A percentile compares a stretch with the other conserved stretches of the same genome.
Evolutionary conservation across 441 rosid species (phyloP).

Genomic region (Biscutella auriculata): DNA sequence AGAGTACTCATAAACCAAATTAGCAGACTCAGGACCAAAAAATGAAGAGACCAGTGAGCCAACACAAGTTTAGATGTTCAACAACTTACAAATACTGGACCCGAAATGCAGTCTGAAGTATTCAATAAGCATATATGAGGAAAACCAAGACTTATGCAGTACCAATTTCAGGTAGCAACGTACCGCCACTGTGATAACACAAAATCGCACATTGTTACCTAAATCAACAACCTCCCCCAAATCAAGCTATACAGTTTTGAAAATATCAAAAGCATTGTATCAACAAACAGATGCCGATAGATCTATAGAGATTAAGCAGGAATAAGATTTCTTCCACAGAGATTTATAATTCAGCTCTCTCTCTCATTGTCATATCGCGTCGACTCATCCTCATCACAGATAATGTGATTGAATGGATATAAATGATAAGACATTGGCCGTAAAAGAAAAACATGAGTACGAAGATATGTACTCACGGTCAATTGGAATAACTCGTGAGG

Average conservation of each 20-base stretch:
- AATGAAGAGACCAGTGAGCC: background rate
- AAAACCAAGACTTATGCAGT: constrained; percentile 10
- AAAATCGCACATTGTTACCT: constrained; percentile 9
- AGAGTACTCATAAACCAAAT: background rate
- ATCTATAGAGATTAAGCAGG: background rate
- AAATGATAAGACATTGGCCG: background rate
- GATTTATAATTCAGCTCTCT: too few species aligned
- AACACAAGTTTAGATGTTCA: background rate
- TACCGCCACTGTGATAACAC: constrained; percentile 9
- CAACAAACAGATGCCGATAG: background rate
- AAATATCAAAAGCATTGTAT: background rate
- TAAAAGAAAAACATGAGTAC: background rate
- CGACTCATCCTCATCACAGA: background rate
- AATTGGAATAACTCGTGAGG: constrained; percentile 98
- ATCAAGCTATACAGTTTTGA: background rate
- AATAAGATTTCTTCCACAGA: too few species aligned
- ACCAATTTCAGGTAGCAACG: constrained; percentile 8
- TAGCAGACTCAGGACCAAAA: background rate
- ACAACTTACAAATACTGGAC: constrained; percentile 6
- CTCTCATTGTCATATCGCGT: background rate
- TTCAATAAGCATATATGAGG: constrained; percentile 7
- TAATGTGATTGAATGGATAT: too few species aligned
- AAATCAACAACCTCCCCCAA: constrained; percentile 1
- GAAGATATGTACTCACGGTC: constrained; percentile 37
- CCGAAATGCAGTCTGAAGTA: constrained; percentile 5